These are phyloP conservation scores for Vigna angularis DNA, from an alignment of 306 rosid species.

Conservation along the genomic window DNA sequence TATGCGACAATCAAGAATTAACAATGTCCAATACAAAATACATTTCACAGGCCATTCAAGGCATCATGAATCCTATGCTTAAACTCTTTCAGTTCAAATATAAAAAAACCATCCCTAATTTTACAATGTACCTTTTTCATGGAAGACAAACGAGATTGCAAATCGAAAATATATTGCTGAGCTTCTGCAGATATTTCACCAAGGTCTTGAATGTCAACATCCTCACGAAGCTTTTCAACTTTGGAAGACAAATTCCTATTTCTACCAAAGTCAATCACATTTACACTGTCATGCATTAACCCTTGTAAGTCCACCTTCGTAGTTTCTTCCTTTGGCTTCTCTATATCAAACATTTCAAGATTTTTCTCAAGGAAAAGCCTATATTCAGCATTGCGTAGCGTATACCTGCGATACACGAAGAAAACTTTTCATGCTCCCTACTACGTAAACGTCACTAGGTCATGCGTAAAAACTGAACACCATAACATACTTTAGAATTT, in stretches of 20 bases:
- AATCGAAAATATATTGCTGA: slow-evolving; percentile 67
- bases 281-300: slow-evolving; percentile 65
- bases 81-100: slow-evolving; percentile 24
- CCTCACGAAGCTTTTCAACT: slow-evolving; percentile 53
- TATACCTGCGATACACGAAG: slow-evolving; percentile 65
- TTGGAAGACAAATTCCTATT: slow-evolving; percentile 58
- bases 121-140: slow-evolving; percentile 67
- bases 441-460: not conserved
- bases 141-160: slow-evolving; percentile 84
- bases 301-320: slow-evolving; percentile 63
- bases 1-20: slow-evolving; percentile 24
- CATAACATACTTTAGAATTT: not conserved
- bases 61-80: slow-evolving; percentile 35
- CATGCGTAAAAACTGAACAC: not conserved
- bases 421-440: slow-evolving; percentile 36
- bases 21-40: slow-evolving; percentile 23
- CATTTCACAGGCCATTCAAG: slow-evolving; percentile 12
- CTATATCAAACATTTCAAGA: slow-evolving; percentile 63
- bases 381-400: slow-evolving; percentile 90
- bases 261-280: slow-evolving; percentile 53
- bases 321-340: slow-evolving; percentile 54
- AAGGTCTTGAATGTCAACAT: slow-evolving; percentile 64
- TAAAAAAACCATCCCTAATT: not conserved
- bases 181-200: slow-evolving; percentile 83
- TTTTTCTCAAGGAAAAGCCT: slow-evolving; percentile 91